phyloP scores from a whole-genome alignment of 164 flowering plant species.

The Nymphaea thermarum region DNA sequence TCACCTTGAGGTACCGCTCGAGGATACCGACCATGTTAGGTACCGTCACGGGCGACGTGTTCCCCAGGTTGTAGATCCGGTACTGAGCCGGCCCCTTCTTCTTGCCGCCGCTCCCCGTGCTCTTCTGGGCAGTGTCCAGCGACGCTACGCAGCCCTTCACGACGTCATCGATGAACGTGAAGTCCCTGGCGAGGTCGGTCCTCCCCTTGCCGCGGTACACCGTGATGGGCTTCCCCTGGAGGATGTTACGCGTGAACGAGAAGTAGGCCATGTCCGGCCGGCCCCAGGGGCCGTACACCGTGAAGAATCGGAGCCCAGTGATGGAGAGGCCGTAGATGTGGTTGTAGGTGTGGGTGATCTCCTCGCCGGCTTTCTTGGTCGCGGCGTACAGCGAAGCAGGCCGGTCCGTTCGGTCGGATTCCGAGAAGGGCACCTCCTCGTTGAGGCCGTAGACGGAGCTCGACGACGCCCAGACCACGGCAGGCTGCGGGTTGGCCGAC shows the following conservation, averaged over 20 bases:
- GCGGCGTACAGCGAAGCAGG: conserved; percentile 14
- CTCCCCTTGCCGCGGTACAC: conserved; percentile 10
- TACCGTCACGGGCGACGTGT: conserved; percentile 15
- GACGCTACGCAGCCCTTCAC: conserved; percentile 14
- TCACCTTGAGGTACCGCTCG: conserved; percentile 11
- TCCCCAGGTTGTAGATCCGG: conserved; percentile 14
- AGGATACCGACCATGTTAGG: conserved; percentile 10
- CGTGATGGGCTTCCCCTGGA: conserved; percentile 14
- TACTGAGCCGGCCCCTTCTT: conserved; percentile 13
- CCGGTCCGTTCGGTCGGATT: conserved; percentile 12
- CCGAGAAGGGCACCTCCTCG: conserved; percentile 15
- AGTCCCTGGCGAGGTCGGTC: conserved; percentile 13
- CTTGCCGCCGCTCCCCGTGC: conserved; percentile 14
- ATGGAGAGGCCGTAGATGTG: conserved; percentile 15
- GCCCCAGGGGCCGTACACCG: conserved; percentile 18
- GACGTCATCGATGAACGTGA: conserved; percentile 14
- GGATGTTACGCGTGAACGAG: conserved; percentile 14
- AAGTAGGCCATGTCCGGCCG: conserved; percentile 17
- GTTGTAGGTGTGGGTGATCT: conserved; percentile 18
- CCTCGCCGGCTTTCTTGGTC: conserved; percentile 16
- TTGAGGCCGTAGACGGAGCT: conserved; percentile 17
- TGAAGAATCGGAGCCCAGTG: conserved; percentile 14
- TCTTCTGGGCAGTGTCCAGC: conserved; percentile 12
- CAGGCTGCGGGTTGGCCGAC: conserved; percentile 13
- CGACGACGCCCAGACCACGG: conserved; percentile 16